Evolutionary conservation across 176 grass and related monocot genomes (phyloP).

Genomic region (Triticum aestivum): IWGSC_CS_RefSeq_v2.1 NC_057796.1:214322461-214322960

Average conservation of each 20-base stretch:
- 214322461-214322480: neutral
- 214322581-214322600: constrained; percentile 2
- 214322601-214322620: constrained; percentile 7
- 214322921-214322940: neutral
- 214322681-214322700: neutral
- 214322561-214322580: neutral
- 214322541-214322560: neutral
- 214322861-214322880: neutral
- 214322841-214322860: neutral
- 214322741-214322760: neutral
- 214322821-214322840: neutral
- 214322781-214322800: neutral
- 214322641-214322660: neutral
- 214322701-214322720: neutral
- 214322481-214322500: neutral
- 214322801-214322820: neutral
- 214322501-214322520: neutral
- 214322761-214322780: neutral
- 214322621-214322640: constrained; percentile 9
- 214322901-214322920: neutral
- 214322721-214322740: neutral
- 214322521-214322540: neutral
- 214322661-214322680: neutral
- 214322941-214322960: neutral
- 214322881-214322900: neutral